Percentiles rank a stretch among this genome's conserved stretches.
These are phyloP conservation scores for Fusarium sp. DNA, from an alignment of 2,329 filamentous ascomycete species.

Conservation along the genomic window DNA sequence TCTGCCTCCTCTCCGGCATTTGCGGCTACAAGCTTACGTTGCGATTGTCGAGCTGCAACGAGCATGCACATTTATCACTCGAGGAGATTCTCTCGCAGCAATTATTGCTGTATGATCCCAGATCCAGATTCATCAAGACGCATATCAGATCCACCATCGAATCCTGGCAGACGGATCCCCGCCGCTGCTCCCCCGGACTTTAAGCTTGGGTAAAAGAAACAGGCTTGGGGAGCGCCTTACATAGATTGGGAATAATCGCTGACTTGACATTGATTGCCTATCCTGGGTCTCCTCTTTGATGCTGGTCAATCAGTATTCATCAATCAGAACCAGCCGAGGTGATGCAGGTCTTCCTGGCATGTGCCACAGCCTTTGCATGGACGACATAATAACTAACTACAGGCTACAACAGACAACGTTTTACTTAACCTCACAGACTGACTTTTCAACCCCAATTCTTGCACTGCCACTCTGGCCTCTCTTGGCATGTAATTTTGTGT, in stretches of 20 bases:
- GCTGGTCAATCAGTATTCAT: conserved; percentile 20
- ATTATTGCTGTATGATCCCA: background rate
- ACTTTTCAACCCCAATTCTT: conserved; percentile 1
- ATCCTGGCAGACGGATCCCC: conserved; percentile 15
- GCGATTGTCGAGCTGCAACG: conserved; percentile 5
- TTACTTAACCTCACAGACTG: background rate
- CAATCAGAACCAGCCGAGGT: conserved; percentile 34
- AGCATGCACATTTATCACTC: background rate
- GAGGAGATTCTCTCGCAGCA: background rate
- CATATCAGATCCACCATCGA: conserved; percentile 22
- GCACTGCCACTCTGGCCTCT: conserved; percentile 21
- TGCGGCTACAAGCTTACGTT: conserved; percentile 1
- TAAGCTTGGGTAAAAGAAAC: conserved; percentile 12
- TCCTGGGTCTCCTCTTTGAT: conserved; percentile 13
- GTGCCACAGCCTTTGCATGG: conserved; percentile 20
- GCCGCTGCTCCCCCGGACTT: conserved; percentile 25
- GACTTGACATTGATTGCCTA: conserved; percentile 14
- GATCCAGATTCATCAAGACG: conserved; percentile 29
- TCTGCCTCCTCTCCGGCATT: conserved; percentile 2
- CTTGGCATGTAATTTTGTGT: conserved; percentile 22
- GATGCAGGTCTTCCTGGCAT: conserved; percentile 25
- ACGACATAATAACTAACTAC: no score
- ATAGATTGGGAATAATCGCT: conserved; percentile 29
- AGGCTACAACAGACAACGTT: background rate
- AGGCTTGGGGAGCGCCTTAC: conserved; percentile 28